Base-by-base conservation (phyloP, 805 yeast species). In the Yarrowia hollandica region DNA sequence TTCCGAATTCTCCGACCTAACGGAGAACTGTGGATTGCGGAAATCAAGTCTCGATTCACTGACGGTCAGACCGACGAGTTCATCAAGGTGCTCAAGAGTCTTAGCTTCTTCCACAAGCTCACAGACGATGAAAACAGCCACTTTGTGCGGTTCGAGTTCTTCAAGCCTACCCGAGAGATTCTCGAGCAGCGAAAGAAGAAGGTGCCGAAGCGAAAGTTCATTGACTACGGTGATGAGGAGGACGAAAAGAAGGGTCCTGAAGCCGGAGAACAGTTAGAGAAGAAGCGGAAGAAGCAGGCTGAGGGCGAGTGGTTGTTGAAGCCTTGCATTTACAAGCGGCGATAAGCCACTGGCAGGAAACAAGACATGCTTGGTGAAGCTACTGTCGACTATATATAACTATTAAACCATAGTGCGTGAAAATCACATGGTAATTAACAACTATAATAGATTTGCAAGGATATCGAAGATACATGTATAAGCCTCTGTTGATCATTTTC, bases 1-100 rank as follows among this genome's bases (percentile, higher is more conserved):
- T 79, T 87, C 68, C 79, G 99, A 67, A 77, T 94, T 15, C 75
- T 94, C 57, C 85, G 90, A 9, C 96, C 96, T 39, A 79, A 90
- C 62, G 98, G 99, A 23, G 96, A 92, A 70, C 74, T 94, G 46
- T 94, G 99, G 99, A 90, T 94, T 46, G 94, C 98, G 1, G 99
- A 94, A 70, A 94, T 94, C 73, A 92, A 92, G 72, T 89, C 97
- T 1, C 78, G 99, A 68, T 88, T 94, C 67, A 75, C 82, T 6
- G 96, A 90, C 66, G 82, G 60, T 18, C 71, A 72, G 30, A 71
- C 70, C 12, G 58, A 64, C 8, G 91, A 87, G 65, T 94, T 94
- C 72, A 88, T 86, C 11, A 81, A 86, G 21, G 83, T 87, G 1
- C 77, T 94, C 65, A 90, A 90, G 69, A 72, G 81, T 55, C 71